These are phyloP conservation scores for Debaryomyces singareniensis DNA, from an alignment of 1,139 yeast species.

Conservation along the genomic window DNA sequence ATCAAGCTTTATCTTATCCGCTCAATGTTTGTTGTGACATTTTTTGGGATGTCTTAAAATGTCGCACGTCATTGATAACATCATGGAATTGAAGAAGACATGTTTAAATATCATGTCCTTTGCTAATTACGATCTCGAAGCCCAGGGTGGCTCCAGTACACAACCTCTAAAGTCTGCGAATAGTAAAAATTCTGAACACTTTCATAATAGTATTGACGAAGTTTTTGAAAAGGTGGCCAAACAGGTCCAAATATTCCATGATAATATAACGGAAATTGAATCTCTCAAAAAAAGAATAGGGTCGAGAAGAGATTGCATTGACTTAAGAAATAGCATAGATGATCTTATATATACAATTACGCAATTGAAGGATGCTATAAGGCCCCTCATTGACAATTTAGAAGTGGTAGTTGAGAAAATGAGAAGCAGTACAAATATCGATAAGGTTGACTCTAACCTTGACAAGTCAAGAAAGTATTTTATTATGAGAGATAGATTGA, in stretches of 20 bases:
- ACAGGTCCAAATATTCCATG: conserved; percentile 46
- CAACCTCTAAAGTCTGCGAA: neutral
- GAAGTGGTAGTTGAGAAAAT: conserved; percentile 20
- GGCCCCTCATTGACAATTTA: conserved; percentile 22
- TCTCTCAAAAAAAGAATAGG: conserved; percentile 47
- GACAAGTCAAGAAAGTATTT: conserved; percentile 30
- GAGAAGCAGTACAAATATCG: conserved; percentile 4
- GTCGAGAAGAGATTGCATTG: conserved; percentile 43
- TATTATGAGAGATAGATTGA: conserved; percentile 34
- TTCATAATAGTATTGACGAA: conserved; percentile 13
- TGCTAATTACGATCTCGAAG: conserved; percentile 52
- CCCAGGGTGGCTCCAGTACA: conserved; percentile 26
- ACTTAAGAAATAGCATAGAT: conserved; percentile 36
- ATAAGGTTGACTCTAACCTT: conserved; percentile 7
- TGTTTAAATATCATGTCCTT: conserved; percentile 45
- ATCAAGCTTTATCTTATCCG: too few species aligned
- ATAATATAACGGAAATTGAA: conserved; percentile 43
- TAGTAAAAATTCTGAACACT: conserved; percentile 1
- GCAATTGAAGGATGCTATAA: conserved; percentile 29
- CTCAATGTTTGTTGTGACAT: too few species aligned
- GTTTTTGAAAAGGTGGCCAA: conserved; percentile 30
- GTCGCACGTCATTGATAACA: too few species aligned
- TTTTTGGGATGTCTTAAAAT: too few species aligned
- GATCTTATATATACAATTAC: conserved; percentile 19
- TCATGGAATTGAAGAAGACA: too few species aligned